Base-by-base conservation (phyloP, 768 basidiomycete species). In the Mycena polygramma region DNA sequence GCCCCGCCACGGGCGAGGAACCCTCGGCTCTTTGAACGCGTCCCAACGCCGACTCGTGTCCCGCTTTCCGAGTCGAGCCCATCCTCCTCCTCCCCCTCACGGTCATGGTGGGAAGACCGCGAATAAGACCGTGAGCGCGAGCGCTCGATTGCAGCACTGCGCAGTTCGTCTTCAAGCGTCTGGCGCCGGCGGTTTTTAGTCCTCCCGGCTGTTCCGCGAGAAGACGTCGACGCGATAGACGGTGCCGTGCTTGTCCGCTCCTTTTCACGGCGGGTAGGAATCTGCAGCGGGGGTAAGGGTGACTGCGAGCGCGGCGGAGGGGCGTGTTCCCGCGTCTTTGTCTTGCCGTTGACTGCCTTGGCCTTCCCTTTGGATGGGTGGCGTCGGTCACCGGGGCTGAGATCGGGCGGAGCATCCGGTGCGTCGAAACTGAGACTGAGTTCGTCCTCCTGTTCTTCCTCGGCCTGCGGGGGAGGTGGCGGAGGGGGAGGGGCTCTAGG, bases 1-100 rank as follows among this genome's bases (percentile, higher is more conserved):
- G 86, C 92, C 0, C 94, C 93, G 15, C 93, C 93, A 74, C 89
- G 90, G 5, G 92, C 90, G 24, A 94, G 81, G 71, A 94, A 95
- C 2, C 92, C 91, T 7, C 77, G 80, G 20, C 79, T 82, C 73
- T 85, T 88, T 59, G 84, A 87, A 75, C 83, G 83, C 48, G 83
- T 87, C 14, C 92, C 92, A 2, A 87, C 84, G 20, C 86, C 91
- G 2, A 83, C 78, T 15, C 89, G 84, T 17, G 88, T 80, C 26
- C 84, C 86, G 66, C 82, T 85, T 1, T 92, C 89, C 22, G 81
- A 66, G 35, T 87, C 84, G 19, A 78, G 63, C n/a, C 30, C 30
- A 30, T 30, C 30, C 30, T 83, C 86, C 10, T 35, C 54, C 10
- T 82, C 80, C 41, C 80, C 80, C 1, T 78, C 81, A 30, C 81